Conservation (phyloP, 164 flowering plant genomes). For the Chimonanthus praecox region DNA sequence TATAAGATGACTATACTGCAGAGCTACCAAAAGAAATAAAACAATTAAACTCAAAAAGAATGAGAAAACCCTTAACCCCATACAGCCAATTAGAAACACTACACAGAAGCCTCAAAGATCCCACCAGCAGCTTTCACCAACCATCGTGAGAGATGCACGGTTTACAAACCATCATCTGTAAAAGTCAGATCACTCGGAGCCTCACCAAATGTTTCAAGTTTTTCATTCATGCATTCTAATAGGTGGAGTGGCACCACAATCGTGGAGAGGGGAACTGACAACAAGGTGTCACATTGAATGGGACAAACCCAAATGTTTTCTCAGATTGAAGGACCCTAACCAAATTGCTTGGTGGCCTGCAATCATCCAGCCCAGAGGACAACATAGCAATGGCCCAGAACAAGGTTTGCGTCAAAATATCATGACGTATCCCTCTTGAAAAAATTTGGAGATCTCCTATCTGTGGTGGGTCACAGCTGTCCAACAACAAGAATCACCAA, state of each 20-base stretch:
- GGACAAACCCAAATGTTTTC: neutral
- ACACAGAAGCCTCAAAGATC: no score
- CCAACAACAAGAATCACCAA: neutral
- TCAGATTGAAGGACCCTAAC: neutral
- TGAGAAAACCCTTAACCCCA: no score
- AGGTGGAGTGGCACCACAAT: no score
- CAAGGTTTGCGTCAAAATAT: neutral
- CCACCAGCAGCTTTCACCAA: no score
- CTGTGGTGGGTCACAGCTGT: neutral
- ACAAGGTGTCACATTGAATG: no score
- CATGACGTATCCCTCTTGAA: neutral
- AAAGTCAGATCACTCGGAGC: neutral
- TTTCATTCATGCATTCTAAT: no score
- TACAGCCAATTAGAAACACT: no score
- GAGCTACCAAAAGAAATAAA: no score
- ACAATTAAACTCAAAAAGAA: no score
- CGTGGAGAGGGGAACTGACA: no score
- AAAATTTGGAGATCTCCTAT: neutral
- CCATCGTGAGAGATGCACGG: no score
- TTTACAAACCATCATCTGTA: neutral
- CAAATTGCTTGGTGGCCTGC: neutral
- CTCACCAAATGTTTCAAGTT: neutral
- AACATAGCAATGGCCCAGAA: neutral
- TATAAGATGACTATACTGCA: no score
- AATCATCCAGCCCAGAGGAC: neutral